Evolutionary conservation across 192 early-diverging fungal genomes (phyloP), one percentile per base, ranked within the genome.

Genomic region (Rhizophagus clarus): DNA sequence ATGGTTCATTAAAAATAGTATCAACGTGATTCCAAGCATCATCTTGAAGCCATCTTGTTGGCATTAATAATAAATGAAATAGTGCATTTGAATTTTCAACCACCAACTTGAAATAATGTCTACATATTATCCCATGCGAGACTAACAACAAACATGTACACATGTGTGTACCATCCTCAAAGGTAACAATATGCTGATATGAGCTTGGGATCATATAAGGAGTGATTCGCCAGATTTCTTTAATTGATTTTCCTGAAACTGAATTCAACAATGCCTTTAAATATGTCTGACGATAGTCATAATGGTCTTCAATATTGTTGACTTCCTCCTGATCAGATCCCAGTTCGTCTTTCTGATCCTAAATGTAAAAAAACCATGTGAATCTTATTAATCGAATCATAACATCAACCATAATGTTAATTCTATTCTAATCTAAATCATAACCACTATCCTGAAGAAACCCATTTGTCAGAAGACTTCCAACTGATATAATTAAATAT

Each of bases 1-100:
- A 69, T 37, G 34, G 67, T 22, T 69, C 34, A 2, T 40, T 40
- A 69, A n/a, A 69, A 40, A 69, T 20, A 69, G 17, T 32, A 69
- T 69, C 9, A 40, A 34, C 17, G 11, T 20, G 2, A 40, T 29
- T 37, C 4, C 37, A 69, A 4, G 20, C 34, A 34, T 69, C 34
- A 69, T 69, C 34, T 69, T 37, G 67, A 40, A 69, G 34, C 17
- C 34, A 69, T 42, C 67, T 37, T 40, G 17, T 40, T 69, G 67
- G 34, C 34, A 69, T 69, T 69, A 32, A 34, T 20, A 69, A 22
- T 40, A 34, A 3, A 20, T 69, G 34, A 42, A 69, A 69, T 17
- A 69, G 22, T 7, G 67, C 67, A 17, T 37, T 37, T 17, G 34
- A 69, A 32, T 69, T n/a, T 69, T 69, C 34, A 22, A 69, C 22